Evolutionary conservation across 768 basidiomycete genomes (phyloP).

Genomic region (Russula abietina): DNA sequence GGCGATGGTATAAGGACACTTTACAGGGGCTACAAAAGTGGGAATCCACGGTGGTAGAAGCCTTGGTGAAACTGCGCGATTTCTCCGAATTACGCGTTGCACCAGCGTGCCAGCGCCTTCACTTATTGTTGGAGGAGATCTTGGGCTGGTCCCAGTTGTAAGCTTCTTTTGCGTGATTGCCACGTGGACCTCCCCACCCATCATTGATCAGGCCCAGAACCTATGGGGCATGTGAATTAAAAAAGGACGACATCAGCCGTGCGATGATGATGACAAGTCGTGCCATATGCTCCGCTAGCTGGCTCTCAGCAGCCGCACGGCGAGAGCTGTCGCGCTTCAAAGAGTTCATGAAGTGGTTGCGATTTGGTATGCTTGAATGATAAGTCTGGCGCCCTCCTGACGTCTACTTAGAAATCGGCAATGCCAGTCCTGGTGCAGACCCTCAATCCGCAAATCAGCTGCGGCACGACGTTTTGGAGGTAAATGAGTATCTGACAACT

Average conservation of each 20-base stretch:
- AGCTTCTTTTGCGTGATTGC: conserved; percentile 28
- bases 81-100: conserved; percentile 61
- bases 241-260: conserved; percentile 42
- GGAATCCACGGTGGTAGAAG: conserved; percentile 68
- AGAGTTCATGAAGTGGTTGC: conserved; percentile 74
- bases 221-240: conserved; percentile 51
- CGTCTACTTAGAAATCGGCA: conserved; percentile 39
- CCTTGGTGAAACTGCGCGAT: conserved; percentile 67
- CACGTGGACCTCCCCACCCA: conserved; percentile 11
- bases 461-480: conserved; percentile 72
- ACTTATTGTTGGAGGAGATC: conserved; percentile 71
- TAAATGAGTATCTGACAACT: conserved; percentile 70
- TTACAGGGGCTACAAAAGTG: conserved; percentile 73
- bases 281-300: conserved; percentile 58
- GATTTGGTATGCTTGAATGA: conserved; percentile 50
- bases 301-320: conserved; percentile 62
- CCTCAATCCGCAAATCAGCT: conserved; percentile 38
- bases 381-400: not conserved
- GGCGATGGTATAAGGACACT: not conserved
- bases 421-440: conserved; percentile 49
- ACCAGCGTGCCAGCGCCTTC: conserved; percentile 70
- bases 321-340: conserved; percentile 66
- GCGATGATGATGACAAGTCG: conserved; percentile 49
- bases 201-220: conserved; percentile 42
- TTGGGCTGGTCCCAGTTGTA: conserved; percentile 74